Conservation (phyloP, 148 eudicot species). For the Rhododendron vialii region DNA sequence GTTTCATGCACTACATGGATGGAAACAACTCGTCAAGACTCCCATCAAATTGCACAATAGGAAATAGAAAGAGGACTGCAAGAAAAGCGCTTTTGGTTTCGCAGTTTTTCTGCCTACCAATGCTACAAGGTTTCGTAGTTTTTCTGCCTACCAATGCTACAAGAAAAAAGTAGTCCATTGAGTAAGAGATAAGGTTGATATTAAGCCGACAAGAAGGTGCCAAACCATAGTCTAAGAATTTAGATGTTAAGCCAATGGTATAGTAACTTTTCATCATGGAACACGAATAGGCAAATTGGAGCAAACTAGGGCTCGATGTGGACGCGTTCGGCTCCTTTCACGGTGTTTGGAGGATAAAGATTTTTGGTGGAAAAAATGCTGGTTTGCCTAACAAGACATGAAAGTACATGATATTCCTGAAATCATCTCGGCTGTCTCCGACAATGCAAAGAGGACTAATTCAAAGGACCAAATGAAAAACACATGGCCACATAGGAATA, state of each 20-base stretch:
- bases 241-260: neutral
- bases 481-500: neutral
- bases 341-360: neutral
- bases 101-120: neutral
- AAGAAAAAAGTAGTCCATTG: neutral
- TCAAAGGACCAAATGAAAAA: neutral
- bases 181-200: neutral
- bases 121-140: neutral
- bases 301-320: neutral
- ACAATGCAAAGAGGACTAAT: neutral
- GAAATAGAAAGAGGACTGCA: neutral
- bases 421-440: neutral
- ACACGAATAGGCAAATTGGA: neutral
- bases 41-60: neutral
- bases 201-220: neutral
- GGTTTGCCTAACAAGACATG: neutral
- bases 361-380: neutral
- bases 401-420: neutral
- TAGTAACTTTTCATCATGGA: neutral
- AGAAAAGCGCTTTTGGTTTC: neutral
- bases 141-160: neutral
- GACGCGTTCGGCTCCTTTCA: neutral
- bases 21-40: neutral
- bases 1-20: neutral
- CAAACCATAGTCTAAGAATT: neutral